Conservation (phyloP, 176 grass and related monocot species). For the Areca catechu region DNA sequence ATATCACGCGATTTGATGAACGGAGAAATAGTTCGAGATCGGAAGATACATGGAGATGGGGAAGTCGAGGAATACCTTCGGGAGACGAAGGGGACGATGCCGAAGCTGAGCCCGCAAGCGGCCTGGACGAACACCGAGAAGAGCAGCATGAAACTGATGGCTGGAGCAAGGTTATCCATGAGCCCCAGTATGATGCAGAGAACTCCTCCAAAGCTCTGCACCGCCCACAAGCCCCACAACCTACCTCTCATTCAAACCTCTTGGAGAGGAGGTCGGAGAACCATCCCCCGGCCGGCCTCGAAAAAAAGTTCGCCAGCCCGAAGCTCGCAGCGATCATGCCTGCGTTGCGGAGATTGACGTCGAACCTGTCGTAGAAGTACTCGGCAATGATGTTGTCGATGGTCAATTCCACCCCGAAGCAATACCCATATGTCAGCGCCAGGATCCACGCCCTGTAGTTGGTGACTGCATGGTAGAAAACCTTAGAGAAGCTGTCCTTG, state of each 20-base stretch:
- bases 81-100: constrained; percentile 79
- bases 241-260: constrained; percentile 64
- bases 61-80: constrained; percentile 17
- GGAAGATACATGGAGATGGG: no score
- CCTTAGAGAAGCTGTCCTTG: constrained; percentile 73
- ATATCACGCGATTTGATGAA: no score
- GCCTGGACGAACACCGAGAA: constrained; percentile 87
- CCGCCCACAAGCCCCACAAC: constrained; percentile 75
- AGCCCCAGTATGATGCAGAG: constrained; percentile 52
- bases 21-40: no score
- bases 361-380: constrained; percentile 88
- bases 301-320: constrained; percentile 73
- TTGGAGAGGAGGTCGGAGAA: constrained; percentile 67
- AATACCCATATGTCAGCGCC: constrained; percentile 81
- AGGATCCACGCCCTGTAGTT: constrained; percentile 83
- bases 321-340: constrained; percentile 85
- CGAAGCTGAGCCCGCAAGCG: constrained; percentile 75
- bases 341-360: constrained; percentile 50
- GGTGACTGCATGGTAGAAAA: constrained; percentile 49
- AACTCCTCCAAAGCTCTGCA: constrained; percentile 59
- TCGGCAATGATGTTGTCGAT: constrained; percentile 90
- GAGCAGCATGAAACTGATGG: constrained; percentile 70
- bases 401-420: constrained; percentile 83
- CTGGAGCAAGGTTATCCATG: constrained; percentile 30
- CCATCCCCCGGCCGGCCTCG: constrained; percentile 54